Base-by-base conservation (phyloP, 2,329 filamentous ascomycete genomes). In the Alternaria rosae region DNA sequence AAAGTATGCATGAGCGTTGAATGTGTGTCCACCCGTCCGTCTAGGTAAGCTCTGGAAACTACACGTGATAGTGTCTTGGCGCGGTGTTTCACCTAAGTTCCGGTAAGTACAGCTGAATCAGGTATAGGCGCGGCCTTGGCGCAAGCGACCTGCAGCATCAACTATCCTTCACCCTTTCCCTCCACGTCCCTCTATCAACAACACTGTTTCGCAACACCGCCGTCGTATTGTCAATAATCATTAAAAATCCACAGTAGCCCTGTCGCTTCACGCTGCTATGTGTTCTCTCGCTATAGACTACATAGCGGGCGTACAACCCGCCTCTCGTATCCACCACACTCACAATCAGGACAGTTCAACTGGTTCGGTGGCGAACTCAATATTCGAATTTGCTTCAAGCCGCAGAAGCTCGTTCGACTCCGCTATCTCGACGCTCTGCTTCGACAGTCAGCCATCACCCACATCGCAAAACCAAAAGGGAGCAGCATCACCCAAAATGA, bases 11-110 rank as follows among this genome's bases (percentile, higher is more conserved):
- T 28, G 2, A 12, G 23, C 13, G 23, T n/a, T 47, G 9, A 35
- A 4, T 5, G 11, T 25, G 17, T n/a, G 17, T 51, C 17, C 0
- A 17, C 20, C 15, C 23, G 13, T 26, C 32, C 41, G 30, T 41
- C 7, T 1, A 30, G 15, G 30, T 35, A n/a, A 35, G 25, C 23
- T 42, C 10, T 21, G 38, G 2, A 25, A 3, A 21, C 6, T 17
- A 21, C 58, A 64, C 58, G 61, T 62, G 59, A 59, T 23, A 12
- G n/a, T 25, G 13, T 61, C 60, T 64, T 64, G 61, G 57, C 54
- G 32, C 17, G 15, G 28, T 35, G 54, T 57, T 51, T 61, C 61
- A 63, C 64, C 41, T 58, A 21, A 21, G 50, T 30, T 21, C 43
- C 28, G 26, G 45, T 41, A 45, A 17, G 26, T 45, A 17, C 20